A percentile compares a stretch with the other conserved stretches of the same genome.
Conservation (phyloP, 257 asterid species). For the Cinchona pubescens region DNA sequence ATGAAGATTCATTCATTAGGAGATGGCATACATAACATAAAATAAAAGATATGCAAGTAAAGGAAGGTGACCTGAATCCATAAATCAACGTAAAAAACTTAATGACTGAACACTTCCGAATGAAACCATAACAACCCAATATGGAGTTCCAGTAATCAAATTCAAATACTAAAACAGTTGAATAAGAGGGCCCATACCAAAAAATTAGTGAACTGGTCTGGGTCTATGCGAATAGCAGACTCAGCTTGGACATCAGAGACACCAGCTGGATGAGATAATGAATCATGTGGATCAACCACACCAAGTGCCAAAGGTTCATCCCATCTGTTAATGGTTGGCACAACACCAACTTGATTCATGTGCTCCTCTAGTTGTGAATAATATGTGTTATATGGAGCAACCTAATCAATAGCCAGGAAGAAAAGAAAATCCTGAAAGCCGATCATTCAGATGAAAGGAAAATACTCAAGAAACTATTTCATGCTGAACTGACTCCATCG, state of each 20-base stretch:
- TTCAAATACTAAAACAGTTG: neutral
- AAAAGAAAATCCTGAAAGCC: constrained; percentile 4
- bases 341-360: constrained; percentile 73
- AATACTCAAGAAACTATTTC: neutral
- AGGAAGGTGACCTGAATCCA: neutral
- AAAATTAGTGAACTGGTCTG: constrained; percentile 75
- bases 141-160: neutral
- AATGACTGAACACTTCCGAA: too few species aligned
- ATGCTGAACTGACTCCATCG: neutral
- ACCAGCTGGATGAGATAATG: constrained; percentile 90
- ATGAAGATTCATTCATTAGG: constrained; percentile 19
- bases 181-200: constrained; percentile 44
- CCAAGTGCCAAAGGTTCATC: constrained; percentile 81
- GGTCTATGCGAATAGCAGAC: constrained; percentile 74
- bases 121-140: too few species aligned
- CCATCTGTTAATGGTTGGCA: constrained; percentile 74
- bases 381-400: constrained; percentile 78
- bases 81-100: neutral
- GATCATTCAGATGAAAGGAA: constrained; percentile 8
- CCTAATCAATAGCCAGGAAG: constrained; percentile 45
- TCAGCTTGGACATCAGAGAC: constrained; percentile 89
- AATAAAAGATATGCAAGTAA: too few species aligned
- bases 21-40: constrained; percentile 6
- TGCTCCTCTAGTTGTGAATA: constrained; percentile 80
- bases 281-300: constrained; percentile 90